Percentiles rank a stretch among this genome's conserved stretches.
Evolutionary conservation across 257 asterid species (phyloP).

Genomic region (Solanum corneliomulleri): DNA sequence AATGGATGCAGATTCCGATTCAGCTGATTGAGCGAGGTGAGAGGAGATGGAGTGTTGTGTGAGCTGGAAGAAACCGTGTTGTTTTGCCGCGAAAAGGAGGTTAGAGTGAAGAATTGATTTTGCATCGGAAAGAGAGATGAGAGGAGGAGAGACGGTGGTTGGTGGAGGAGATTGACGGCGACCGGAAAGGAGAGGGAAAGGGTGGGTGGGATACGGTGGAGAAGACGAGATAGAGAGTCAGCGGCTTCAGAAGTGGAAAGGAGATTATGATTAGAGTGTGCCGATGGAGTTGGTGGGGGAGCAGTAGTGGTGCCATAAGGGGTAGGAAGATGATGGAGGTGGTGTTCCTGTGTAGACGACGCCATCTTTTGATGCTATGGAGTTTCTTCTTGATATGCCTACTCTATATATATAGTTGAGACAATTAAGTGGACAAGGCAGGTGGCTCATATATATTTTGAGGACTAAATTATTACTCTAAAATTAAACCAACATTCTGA

Average conservation of each 20-base stretch:
- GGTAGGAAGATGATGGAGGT: slow-evolving; percentile 22
- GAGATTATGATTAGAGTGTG: slow-evolving; percentile 13
- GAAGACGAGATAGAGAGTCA: slow-evolving; percentile 42
- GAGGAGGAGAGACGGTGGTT: slow-evolving; percentile 21
- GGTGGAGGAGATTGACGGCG: slow-evolving; percentile 8
- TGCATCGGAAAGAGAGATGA: slow-evolving; percentile 33
- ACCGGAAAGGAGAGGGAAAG: slow-evolving; percentile 33
- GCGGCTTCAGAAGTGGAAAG: slow-evolving; percentile 19
- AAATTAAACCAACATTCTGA: neutral
- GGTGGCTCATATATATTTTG: neutral
- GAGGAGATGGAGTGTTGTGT: slow-evolving; percentile 35
- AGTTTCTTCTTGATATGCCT: neutral
- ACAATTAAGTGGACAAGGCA: neutral
- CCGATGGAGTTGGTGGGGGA: slow-evolving; percentile 75
- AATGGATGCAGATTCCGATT: slow-evolving; percentile 23
- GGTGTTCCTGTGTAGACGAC: slow-evolving; percentile 30
- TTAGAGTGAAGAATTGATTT: slow-evolving; percentile 13
- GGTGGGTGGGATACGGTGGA: slow-evolving; percentile 56
- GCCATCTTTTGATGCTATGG: slow-evolving; percentile 19
- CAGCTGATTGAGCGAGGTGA: slow-evolving; percentile 34
- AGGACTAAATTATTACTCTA: neutral
- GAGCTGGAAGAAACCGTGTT: slow-evolving; percentile 66
- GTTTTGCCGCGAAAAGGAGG: slow-evolving; percentile 34
- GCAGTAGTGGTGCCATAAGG: slow-evolving; percentile 35
- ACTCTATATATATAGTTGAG: neutral